These are phyloP conservation scores for Ophiostoma angusticollis DNA, from an alignment of 2,329 filamentous ascomycete genomes.

Conservation along the genomic window DNA sequence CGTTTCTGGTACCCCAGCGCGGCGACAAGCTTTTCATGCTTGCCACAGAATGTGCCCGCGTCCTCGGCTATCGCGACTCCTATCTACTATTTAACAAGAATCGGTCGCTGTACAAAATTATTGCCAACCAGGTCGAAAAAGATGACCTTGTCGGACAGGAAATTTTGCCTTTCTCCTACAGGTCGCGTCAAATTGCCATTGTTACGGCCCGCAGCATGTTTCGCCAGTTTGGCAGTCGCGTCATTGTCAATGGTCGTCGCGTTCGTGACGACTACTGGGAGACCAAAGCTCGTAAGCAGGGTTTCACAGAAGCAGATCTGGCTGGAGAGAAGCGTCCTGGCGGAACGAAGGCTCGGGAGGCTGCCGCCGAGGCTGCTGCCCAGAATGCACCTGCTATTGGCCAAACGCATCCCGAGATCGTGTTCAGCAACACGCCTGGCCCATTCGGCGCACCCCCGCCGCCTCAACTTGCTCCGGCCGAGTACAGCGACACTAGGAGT, in stretches of 20 bases:
- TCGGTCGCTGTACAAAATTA: conserved; percentile 91
- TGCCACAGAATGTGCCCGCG: conserved; percentile 89
- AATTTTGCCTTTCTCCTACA: conserved; percentile 91
- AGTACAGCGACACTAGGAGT: conserved; percentile 62
- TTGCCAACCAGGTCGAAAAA: conserved; percentile 89
- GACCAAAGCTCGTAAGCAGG: conserved; percentile 89
- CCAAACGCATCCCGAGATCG: conserved; percentile 69
- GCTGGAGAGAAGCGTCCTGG: conserved; percentile 94
- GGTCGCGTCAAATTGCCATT: conserved; percentile 96
- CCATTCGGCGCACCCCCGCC: conserved; percentile 55
- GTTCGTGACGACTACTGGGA: conserved; percentile 99
- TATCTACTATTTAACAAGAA: conserved; percentile 99
- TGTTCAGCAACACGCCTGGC: conserved; percentile 64
- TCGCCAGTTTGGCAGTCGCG: conserved; percentile 88
- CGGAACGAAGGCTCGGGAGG: conserved; percentile 76
- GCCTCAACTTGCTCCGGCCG: conserved; percentile 52
- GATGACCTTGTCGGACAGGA: conserved; percentile 92
- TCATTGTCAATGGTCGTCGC: conserved; percentile 77
- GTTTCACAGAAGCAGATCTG: conserved; percentile 91
- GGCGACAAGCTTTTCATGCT: conserved; percentile 97
- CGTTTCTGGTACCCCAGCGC: conserved; percentile 81
- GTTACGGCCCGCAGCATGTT: conserved; percentile 98
- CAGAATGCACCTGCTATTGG: conserved; percentile 48
- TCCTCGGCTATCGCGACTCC: conserved; percentile 90
- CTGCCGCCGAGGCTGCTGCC: conserved; percentile 56